These are phyloP conservation scores for Mucor mucedo DNA, from an alignment of 371 early-diverging fungal species.

Conservation along the genomic window DNA sequence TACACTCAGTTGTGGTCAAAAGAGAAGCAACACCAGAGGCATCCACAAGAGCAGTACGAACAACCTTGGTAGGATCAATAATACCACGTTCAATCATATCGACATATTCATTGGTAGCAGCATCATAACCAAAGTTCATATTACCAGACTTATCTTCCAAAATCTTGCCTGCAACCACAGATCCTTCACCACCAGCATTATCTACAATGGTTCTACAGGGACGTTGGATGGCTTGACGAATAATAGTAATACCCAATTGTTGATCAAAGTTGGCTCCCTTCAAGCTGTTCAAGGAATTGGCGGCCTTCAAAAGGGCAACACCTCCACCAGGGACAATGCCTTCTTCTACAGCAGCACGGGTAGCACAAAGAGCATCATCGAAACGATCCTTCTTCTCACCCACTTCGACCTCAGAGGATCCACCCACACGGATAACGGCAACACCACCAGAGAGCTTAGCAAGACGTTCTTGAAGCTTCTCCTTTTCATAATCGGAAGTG, in stretches of 20 bases:
- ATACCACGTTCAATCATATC: conserved; percentile 97
- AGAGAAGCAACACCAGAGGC: conserved; percentile 95
- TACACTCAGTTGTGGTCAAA: conserved; percentile 95
- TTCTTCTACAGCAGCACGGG: conserved; percentile 98
- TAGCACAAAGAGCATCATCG: conserved; percentile 97
- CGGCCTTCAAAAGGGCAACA: conserved; percentile 93
- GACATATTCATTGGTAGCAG: conserved; percentile 86
- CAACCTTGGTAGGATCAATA: conserved; percentile 97
- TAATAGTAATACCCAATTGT: conserved; percentile 94
- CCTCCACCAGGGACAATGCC: conserved; percentile 99
- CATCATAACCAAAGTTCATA: conserved; percentile 94
- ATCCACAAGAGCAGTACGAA: conserved; percentile 95
- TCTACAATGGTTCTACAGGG: conserved; percentile 94
- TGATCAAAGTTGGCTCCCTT: conserved; percentile 97
- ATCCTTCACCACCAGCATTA: conserved; percentile 96
- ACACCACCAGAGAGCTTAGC: conserved; percentile 98
- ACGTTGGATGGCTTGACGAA: conserved; percentile 90
- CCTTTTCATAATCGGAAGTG: conserved; percentile 95
- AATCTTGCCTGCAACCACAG: conserved; percentile 94
- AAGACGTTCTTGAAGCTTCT: conserved; percentile 98
- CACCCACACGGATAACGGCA: conserved; percentile 98
- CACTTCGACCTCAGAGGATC: conserved; percentile 96
- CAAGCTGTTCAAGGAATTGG: conserved; percentile 74
- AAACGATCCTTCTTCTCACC: conserved; percentile 98
- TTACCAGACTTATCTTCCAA: conserved; percentile 75